Conservation (phyloP, 805 yeast genomes). For the Candida maesae region DNA sequence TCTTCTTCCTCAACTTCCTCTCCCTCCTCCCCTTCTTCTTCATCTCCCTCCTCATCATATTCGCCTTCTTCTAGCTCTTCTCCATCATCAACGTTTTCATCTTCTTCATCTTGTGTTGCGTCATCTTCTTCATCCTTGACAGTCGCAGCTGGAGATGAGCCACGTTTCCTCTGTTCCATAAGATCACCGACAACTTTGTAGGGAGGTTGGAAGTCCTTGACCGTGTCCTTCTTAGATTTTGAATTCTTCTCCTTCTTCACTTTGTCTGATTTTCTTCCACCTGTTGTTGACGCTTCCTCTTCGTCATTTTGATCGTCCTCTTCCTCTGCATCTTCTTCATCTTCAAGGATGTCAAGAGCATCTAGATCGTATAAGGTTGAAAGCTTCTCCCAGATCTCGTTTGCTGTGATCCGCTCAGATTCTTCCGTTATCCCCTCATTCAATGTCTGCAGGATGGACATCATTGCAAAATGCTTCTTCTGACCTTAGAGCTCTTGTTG, state of each 20-base stretch:
- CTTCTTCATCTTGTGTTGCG: conserved; percentile 2
- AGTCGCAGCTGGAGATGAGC: neutral
- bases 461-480: conserved; percentile 36
- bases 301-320: no score
- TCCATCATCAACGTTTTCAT: conserved; percentile 13
- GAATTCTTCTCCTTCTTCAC: no score
- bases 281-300: no score
- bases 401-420: conserved; percentile 34
- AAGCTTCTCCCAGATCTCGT: conserved; percentile 58
- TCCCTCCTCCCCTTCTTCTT: conserved; percentile 1
- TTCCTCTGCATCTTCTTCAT: conserved; percentile 7
- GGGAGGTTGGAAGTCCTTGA: conserved; percentile 3
- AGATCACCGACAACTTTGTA: conserved; percentile 3
- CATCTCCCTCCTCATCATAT: conserved; percentile 1
- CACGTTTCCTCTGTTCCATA: conserved; percentile 7
- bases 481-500: conserved; percentile 8
- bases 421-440: conserved; percentile 26
- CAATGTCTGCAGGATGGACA: conserved; percentile 21
- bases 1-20: neutral
- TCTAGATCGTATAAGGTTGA: conserved; percentile 50
- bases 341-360: conserved; percentile 47
- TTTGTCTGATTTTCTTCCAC: no score
- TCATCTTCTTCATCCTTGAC: conserved; percentile 20
- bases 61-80: conserved; percentile 9
- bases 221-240: conserved; percentile 6